Evolutionary conservation across 768 basidiomycete genomes (phyloP).

Genomic region (Termitomyces eurrhizus): DNA sequence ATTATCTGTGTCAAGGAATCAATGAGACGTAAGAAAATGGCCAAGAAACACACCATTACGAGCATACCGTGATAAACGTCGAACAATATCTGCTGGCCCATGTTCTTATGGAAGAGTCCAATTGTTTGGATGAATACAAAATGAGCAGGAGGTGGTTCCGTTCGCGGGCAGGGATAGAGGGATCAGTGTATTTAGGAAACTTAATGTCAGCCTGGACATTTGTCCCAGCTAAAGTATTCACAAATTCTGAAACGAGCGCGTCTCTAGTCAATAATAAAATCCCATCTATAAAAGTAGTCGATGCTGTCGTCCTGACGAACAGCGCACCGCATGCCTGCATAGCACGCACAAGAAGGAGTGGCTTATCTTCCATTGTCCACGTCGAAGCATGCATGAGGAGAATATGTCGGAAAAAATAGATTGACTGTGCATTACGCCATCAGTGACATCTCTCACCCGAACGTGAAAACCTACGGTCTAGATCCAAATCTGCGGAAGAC

Average conservation of each 20-base stretch:
- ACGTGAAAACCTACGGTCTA: constrained; percentile 45
- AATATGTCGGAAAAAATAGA: constrained; percentile 57
- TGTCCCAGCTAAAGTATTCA: too few species aligned
- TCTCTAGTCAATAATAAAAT: too few species aligned
- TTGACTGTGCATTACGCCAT: constrained; percentile 31
- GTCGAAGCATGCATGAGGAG: too few species aligned
- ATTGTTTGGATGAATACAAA: constrained; percentile 52
- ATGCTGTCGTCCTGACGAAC: too few species aligned
- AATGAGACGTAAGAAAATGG: not conserved
- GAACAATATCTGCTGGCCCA: constrained; percentile 43
- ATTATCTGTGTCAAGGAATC: too few species aligned
- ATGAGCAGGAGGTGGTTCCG: constrained; percentile 42
- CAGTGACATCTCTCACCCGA: constrained; percentile 1
- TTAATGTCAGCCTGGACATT: constrained; percentile 15
- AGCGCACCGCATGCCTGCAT: too few species aligned
- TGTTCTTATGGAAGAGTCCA: constrained; percentile 50
- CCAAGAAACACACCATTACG: constrained; percentile 41
- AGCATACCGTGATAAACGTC: constrained; percentile 60
- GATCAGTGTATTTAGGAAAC: constrained; percentile 32
- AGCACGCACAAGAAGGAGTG: too few species aligned
- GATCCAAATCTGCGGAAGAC: constrained; percentile 45
- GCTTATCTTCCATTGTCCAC: too few species aligned
- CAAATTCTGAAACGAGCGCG: too few species aligned
- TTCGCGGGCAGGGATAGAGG: constrained; percentile 29
- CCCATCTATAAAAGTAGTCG: too few species aligned